A percentile compares a stretch with the other conserved stretches of the same genome.
Conservation (phyloP, 257 asterid genomes). For the Avicennia marina region DNA sequence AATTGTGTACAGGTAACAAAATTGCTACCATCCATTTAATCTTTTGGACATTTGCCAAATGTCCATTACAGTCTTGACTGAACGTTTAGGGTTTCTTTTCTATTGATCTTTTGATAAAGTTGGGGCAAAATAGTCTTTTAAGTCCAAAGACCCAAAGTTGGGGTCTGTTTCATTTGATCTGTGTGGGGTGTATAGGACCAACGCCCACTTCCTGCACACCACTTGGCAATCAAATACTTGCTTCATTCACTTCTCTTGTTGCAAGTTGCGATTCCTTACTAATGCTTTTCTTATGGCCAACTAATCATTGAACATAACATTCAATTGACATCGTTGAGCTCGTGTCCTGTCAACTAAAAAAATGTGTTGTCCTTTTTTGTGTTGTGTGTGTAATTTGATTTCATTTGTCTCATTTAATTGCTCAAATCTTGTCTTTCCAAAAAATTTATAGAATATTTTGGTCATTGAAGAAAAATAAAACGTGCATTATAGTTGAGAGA, state of each 20-base stretch:
- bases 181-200: conserved; percentile 2
- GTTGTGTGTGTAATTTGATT: conserved; percentile 5
- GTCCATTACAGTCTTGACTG: conserved; percentile 26
- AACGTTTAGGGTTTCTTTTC: conserved; percentile 7
- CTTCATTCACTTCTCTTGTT: conserved; percentile 4
- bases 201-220: conserved; percentile 18
- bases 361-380: neutral
- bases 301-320: conserved; percentile 5
- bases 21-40: neutral
- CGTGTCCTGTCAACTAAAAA: conserved; percentile 1
- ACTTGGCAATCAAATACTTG: conserved; percentile 22
- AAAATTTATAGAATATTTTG: neutral
- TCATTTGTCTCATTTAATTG: conserved; percentile 6
- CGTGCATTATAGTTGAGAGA: neutral
- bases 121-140: neutral
- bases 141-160: conserved; percentile 22
- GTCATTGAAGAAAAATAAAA: neutral
- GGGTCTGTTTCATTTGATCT: conserved; percentile 12
- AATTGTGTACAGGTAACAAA: neutral
- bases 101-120: conserved; percentile 9
- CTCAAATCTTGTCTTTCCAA: neutral
- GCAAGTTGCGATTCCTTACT: neutral
- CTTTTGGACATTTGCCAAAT: conserved; percentile 5
- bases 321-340: conserved; percentile 8
- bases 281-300: neutral